Conservation (phyloP, 2,329 filamentous ascomycete genomes). For the Xylariaceae sp. region DNA sequence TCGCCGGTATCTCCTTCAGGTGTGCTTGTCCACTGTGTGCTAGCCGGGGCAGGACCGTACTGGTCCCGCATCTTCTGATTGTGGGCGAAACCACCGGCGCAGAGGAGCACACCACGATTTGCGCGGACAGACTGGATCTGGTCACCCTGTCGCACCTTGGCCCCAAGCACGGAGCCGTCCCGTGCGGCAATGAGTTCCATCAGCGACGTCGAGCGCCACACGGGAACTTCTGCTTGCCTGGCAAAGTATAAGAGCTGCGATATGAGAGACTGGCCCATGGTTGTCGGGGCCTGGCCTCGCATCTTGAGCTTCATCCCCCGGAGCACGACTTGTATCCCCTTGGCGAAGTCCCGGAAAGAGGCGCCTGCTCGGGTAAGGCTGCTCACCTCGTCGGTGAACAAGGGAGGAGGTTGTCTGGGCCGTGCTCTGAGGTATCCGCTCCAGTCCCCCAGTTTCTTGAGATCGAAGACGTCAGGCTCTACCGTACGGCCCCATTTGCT, state of each 20-base stretch:
- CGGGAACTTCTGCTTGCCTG: slow-evolving; percentile 4
- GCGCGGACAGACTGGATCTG: slow-evolving; percentile 21
- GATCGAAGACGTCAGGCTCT: not conserved
- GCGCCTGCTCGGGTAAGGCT: not conserved
- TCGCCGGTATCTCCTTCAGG: slow-evolving; percentile 25
- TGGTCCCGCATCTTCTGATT: slow-evolving; percentile 28
- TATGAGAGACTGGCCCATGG: slow-evolving; percentile 24
- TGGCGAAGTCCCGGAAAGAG: not conserved
- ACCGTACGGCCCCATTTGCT: slow-evolving; percentile 26
- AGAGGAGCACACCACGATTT: slow-evolving; percentile 29
- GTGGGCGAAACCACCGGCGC: slow-evolving; percentile 33
- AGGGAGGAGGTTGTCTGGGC: not conserved
- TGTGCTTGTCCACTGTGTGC: slow-evolving; percentile 25
- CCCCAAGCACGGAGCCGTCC: slow-evolving; percentile 23
- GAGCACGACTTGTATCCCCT: slow-evolving; percentile 1
- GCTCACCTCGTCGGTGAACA: slow-evolving; percentile 1
- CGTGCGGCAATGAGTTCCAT: slow-evolving; percentile 9
- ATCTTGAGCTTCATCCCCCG: slow-evolving; percentile 1
- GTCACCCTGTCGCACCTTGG: slow-evolving; percentile 23
- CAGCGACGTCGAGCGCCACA: slow-evolving; percentile 12
- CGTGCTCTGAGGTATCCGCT: not conserved
- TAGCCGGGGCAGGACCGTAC: slow-evolving; percentile 19
- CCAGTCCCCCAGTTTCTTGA: not conserved
- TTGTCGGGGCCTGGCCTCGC: slow-evolving; percentile 15
- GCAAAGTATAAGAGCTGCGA: slow-evolving; percentile 21